Base-by-base conservation (phyloP, 352 stramenopile species). In the Globisporangium acanthophoron region DNA sequence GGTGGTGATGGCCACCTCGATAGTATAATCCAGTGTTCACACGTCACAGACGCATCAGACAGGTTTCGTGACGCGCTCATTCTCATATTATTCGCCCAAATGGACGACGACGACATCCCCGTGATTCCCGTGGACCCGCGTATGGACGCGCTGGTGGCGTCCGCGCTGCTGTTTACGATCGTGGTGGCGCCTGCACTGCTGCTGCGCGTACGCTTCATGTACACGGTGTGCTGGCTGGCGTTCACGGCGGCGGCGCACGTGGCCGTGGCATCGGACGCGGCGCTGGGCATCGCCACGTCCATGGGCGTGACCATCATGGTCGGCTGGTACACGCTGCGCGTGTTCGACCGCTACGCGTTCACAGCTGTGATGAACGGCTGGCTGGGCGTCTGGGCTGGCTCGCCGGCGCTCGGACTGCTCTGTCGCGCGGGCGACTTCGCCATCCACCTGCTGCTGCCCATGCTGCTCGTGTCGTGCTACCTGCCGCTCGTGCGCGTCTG, bases 261-360 rank as follows among this genome's bases (percentile, higher is more conserved):
- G 52, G 47, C 84, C 27, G 67, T 69, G 35, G 31, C 47, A 37
- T 89, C 80, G 12, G 64, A 85, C 37, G 76, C 79, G 5, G 77
- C 76, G 43, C 71, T 88, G 16, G 84, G 80, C 55, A 81, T 93
- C 33, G 76, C 82, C 33, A 90, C 84, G 18, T 86, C 84, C 43
- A 89, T 89, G 72, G 80, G 84, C 37, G 84, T 87, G 67, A 91
- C 84, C 37, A 84, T 93, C 63, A 93, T 93, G 84, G 80, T 90
- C 52, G 80, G 81, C 13, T 93, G 84, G 84, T 92, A 91, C 69
- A 83, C 79, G 33, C 68, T 93, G 46, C 81, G 84, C n/a, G 61
- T 89, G 15, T 90, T 90, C 58, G 84, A 93, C 59, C 79, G 84
- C 40, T 80, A 74, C 46, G 81, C 80, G 4, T 93, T 93, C 67